Base-by-base conservation (phyloP, 306 rosid species). In the Myrica gale region DNA sequence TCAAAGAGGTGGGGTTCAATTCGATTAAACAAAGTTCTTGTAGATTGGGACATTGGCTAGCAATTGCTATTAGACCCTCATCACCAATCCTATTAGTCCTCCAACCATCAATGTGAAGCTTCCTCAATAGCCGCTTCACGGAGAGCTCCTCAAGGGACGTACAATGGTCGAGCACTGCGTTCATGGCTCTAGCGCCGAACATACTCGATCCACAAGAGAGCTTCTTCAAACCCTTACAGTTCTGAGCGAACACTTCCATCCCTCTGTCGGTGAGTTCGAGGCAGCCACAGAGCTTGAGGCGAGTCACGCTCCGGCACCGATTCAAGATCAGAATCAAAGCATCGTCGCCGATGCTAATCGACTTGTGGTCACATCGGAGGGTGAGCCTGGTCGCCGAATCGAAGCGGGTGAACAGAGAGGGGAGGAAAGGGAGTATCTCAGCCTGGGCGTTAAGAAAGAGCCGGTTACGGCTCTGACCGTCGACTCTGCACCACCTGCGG, bases 21-120 rank as follows among this genome's bases (percentile, higher is more conserved):
- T 91, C 93, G 52, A 92, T 90, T 77, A 92, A 77, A 48, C 88
- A 93, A 83, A 92, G 97, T 74, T 92, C 97, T 63, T 89, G 96
- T 53, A 92, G 74, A 17, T 89, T 86, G n/a, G 62, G 66, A 41
- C 91, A 87, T 63, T 87, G 89, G 26, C 82, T 83, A 19, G 94
- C 94, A 42, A 90, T 70, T 53, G 91, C 83, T 41, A 87, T 65
- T 77, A 92, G 79, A 75, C 93, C 96, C 72, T 86, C 94, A 55
- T 92, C 97, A 15, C 89, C 91, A 20, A 90, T 92, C 68, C 88
- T 81, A 61, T 90, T 82, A 56, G 86, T 90, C 83, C 92, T 89
- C 96, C 97, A 92, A 23, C 94, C 97, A 86, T 90, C 94, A 66
- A 90, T 82, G 82, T 90, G 96, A 74, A 92, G 87, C 91, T 92